Evolutionary conservation across 2,329 filamentous ascomycete species (phyloP), one percentile per base, ranked within the genome.

Genomic region (Epichloe typhina): DNA sequence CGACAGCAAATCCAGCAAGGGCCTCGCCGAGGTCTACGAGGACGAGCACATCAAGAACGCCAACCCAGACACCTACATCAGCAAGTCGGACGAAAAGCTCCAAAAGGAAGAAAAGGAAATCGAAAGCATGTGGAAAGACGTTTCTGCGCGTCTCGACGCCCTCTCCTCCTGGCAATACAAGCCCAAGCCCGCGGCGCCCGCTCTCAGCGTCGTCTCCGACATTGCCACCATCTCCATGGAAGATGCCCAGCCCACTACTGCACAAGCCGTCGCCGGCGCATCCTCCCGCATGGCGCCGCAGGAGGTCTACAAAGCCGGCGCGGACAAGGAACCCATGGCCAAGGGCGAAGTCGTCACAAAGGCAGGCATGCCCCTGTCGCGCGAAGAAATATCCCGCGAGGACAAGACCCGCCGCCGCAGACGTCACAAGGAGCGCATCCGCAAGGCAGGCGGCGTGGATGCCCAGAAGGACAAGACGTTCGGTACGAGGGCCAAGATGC

Each of bases 141-240:
- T 96, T 49, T 83, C 79, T 61, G 79, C 78, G 44, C 86, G 88
- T 55, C 81, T 98, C 50, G 93, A 98, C 67, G 81, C 87, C 26
- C 80, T 98, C 55, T 90, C 83, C 67, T 95, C 86, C 65, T 95
- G 88, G 83, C 86, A 96, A 70, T 96, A 95, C 77, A 90, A 88
- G 67, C 93, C 93, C 50, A 94, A 90, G 71, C 83, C 87, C 11
- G 77, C 84, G 2, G 84, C 84, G 48, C 81, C 88, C n/a, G 80
- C 80, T 44, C 79, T 98, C 55, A 90, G 87, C 42, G 86, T 96
- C 50, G 84, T 96, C 36, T 79, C 88, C 26, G 91, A 97, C 67
- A 87, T 93, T 4, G 88, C 90, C n/a, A 88, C 87, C 3, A 83
- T 97, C 56, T 77, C 80, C 57, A 95, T 97, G 86, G 93, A 98